Conservation (phyloP, 176 grass and related monocot species). For the Ananas comosus region DNA sequence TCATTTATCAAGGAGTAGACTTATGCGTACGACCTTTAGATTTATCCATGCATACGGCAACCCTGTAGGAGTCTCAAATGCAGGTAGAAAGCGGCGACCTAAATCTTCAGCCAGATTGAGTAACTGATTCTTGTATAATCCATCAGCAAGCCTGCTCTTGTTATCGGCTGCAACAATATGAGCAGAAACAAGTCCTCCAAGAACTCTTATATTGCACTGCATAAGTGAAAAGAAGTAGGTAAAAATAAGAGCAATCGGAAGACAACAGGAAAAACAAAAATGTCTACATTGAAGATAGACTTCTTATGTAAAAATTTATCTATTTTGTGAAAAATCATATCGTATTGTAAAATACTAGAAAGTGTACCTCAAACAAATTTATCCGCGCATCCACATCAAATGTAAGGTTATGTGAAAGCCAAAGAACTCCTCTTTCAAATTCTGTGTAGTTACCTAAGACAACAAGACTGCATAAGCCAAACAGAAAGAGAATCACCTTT, state of each 20-base stretch:
- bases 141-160: slow-evolving; percentile 46
- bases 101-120: slow-evolving; percentile 81
- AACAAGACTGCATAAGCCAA: slow-evolving; percentile 96
- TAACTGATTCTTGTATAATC: slow-evolving; percentile 70
- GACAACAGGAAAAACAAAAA: slow-evolving; percentile 7
- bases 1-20: background rate
- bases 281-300: background rate
- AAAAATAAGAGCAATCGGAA: slow-evolving; percentile 7
- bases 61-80: slow-evolving; percentile 91
- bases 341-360: background rate
- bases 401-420: slow-evolving; percentile 79
- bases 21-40: slow-evolving; percentile 51
- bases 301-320: too few species aligned
- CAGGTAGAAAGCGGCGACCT: slow-evolving; percentile 68
- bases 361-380: slow-evolving; percentile 84
- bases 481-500: slow-evolving; percentile 61
- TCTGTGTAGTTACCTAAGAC: slow-evolving; percentile 97
- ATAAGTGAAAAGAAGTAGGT: slow-evolving; percentile 20
- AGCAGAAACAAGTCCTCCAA: slow-evolving; percentile 95
- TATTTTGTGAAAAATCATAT: background rate
- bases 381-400: slow-evolving; percentile 92
- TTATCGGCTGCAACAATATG: slow-evolving; percentile 90
- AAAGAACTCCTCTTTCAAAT: slow-evolving; percentile 73
- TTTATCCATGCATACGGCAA: slow-evolving; percentile 98
- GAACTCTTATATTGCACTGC: slow-evolving; percentile 97